Base-by-base conservation (phyloP, 306 rosid species). In the Trifolium subterraneum region DNA sequence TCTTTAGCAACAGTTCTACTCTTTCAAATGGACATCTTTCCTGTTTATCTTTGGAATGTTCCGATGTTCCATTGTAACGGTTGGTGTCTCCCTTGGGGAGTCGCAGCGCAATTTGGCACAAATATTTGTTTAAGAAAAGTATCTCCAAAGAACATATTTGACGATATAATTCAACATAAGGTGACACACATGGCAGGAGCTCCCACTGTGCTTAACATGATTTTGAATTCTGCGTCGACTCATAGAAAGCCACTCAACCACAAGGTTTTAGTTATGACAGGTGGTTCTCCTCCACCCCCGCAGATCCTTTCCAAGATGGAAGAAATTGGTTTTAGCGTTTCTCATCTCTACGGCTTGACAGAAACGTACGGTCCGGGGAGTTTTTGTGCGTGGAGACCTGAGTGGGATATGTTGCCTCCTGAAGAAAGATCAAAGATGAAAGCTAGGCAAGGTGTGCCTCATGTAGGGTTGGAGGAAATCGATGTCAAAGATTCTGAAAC, bases 61-160 rank as follows among this genome's bases (percentile, higher is more conserved):
- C 98, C 98, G 4, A 72, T 93, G 88, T 91, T 91, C 69, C 97
- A 93, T 79, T 86, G 90, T 86, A 89, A 93, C 27, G 97, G 98
- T 15, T 91, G 98, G 98, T 89, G 97, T 78, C 85, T 91, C 39
- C 81, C 82, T 51, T 93, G 97, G 98, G 97, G 97, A 33, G 19
- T 86, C 35, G 92, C 98, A 11, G 93, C 97, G 42, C 97, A 88
- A 38, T 86, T 88, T 5, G 98, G 96, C 14, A 83, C 85, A 68
- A 93, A 88, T 70, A 27, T 93, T 52, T 89, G 93, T 71, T 75
- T 91, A 9, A 80, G 91, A 68, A 88, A 91, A 68, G 92, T 88
- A 31, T 14, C 86, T 25, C 87, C 98, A 4, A 87, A 81, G 71
- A 79, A 19, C 75, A 75, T 93, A 48, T 93, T 89, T 65, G 90